Percentiles rank a stretch among this genome's conserved stretches.
phyloP scores from a whole-genome alignment of 495 filamentous ascomycete genomes.

The Penicillium steckii region DNA sequence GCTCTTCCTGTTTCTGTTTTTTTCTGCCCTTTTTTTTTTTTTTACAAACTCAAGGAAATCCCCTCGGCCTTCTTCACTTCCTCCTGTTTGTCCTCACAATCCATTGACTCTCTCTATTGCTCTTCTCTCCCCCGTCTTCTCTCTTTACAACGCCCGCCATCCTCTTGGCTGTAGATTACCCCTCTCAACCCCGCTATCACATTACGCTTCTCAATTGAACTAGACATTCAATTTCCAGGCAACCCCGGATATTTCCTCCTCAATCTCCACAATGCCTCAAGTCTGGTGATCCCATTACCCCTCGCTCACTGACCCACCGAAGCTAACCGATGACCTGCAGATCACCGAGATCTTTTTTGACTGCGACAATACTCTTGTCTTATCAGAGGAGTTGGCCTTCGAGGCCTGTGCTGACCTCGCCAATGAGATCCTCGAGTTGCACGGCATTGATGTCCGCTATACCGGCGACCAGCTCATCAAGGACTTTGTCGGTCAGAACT shows the following conservation, averaged over 20 bases:
- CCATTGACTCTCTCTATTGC: not conserved
- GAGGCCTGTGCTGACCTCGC: slow-evolving; percentile 90
- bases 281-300: slow-evolving; percentile 20
- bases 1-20: not conserved
- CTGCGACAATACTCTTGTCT: slow-evolving; percentile 97
- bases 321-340: slow-evolving; percentile 41
- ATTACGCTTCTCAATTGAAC: not conserved
- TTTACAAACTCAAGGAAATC: not conserved
- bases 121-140: not conserved
- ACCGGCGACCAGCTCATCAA: slow-evolving; percentile 74
- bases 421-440: slow-evolving; percentile 80
- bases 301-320: slow-evolving; percentile 9
- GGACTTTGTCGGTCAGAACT: slow-evolving; percentile 95
- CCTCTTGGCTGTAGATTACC: not conserved
- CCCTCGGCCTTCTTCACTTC: not conserved
- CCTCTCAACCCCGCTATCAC: not conserved
- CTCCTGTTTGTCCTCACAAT: not conserved
- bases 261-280: slow-evolving; percentile 43
- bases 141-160: not conserved
- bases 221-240: not conserved
- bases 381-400: slow-evolving; percentile 89
- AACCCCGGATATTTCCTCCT: slow-evolving; percentile 6
- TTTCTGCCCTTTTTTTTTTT: not conserved
- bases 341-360: slow-evolving; percentile 86
- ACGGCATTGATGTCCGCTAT: slow-evolving; percentile 68